Evolutionary conservation across 345 rosid genomes (phyloP).

Genomic region (Eucalyptus curtisii): DNA sequence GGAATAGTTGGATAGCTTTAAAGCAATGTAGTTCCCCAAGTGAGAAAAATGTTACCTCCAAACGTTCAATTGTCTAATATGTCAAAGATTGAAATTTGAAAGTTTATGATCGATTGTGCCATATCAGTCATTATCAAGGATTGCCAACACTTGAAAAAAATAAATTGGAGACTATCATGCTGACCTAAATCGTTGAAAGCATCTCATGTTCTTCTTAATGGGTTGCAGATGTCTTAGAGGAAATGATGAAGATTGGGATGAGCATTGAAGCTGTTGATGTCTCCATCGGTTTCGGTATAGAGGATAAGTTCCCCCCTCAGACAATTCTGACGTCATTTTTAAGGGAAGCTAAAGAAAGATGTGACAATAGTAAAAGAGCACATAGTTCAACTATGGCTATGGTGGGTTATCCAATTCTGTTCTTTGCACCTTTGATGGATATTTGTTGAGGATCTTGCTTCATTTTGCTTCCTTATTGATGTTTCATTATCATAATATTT

Average conservation of each 20-base stretch:
- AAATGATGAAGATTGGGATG: conserved; percentile 36
- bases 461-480: background rate
- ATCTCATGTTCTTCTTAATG: background rate
- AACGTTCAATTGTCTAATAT: background rate
- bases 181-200: background rate
- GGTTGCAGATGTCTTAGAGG: conserved; percentile 37
- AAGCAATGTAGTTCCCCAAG: background rate
- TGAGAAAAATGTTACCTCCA: background rate
- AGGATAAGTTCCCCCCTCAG: conserved; percentile 42
- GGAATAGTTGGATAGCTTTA: background rate
- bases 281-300: conserved; percentile 39
- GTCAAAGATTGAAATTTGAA: background rate
- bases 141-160: background rate
- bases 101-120: background rate
- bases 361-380: conserved; percentile 22
- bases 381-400: conserved; percentile 25
- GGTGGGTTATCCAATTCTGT: background rate
- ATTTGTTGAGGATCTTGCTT: background rate
- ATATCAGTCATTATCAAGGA: background rate
- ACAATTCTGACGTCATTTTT: conserved; percentile 35
- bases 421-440: background rate
- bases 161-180: background rate
- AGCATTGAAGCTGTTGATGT: conserved; percentile 56
- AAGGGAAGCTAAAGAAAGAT: conserved; percentile 33
- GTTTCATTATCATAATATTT: background rate